Percentiles rank a stretch among this genome's conserved stretches.
Evolutionary conservation across 2,329 filamentous ascomycete species (phyloP).

Genomic region (Microcera coccophila): DNA sequence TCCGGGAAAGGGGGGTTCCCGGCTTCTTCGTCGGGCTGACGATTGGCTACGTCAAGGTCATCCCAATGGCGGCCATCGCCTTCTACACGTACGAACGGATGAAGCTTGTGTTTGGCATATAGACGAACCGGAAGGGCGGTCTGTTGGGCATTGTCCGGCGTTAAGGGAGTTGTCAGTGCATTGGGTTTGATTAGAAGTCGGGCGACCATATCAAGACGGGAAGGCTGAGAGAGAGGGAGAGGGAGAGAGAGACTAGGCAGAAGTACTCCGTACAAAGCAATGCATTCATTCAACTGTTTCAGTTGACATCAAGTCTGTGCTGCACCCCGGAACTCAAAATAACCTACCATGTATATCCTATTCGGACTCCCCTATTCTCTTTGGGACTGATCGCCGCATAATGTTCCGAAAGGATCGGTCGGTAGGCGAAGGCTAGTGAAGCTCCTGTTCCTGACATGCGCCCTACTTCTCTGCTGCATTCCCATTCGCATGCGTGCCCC

Average conservation of each 20-base stretch:
- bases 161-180: neutral
- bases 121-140: constrained; percentile 13
- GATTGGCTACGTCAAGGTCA: constrained; percentile 91
- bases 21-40: constrained; percentile 92
- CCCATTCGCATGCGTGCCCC: no score
- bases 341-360: no score
- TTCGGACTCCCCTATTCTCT: no score
- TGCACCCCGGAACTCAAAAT: neutral
- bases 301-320: neutral
- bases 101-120: constrained; percentile 64
- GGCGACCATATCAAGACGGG: no score
- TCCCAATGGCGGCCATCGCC: constrained; percentile 76
- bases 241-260: neutral
- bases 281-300: neutral
- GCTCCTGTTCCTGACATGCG: no score
- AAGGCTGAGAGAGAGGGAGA: no score
- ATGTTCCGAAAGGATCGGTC: no score
- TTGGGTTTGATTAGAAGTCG: neutral
- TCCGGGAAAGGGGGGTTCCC: constrained; percentile 66
- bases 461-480: no score
- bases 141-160: neutral
- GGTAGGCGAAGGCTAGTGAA: no score
- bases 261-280: neutral
- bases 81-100: constrained; percentile 65
- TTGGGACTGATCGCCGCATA: no score